phyloP scores from a whole-genome alignment of 495 filamentous ascomycete genomes.

The Penicillium ucsense region DNA sequence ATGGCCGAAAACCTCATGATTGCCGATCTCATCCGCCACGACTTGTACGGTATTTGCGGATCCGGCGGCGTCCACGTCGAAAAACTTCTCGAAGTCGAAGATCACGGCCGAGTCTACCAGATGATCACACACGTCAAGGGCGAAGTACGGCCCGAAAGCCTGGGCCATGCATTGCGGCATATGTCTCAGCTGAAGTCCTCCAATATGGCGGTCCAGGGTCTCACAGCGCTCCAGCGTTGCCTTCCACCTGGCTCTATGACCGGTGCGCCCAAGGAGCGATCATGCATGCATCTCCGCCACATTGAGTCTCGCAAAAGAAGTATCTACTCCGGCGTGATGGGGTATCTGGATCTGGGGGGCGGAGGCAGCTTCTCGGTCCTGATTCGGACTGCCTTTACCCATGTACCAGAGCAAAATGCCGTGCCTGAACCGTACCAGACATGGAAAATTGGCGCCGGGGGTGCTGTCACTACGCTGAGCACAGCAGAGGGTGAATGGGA shows the following conservation, averaged over 20 bases:
- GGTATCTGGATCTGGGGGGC: conserved; percentile 80
- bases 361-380: conserved; percentile 80
- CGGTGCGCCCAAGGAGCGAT: conserved; percentile 84
- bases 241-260: conserved; percentile 93
- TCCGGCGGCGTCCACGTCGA: conserved; percentile 53
- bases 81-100: conserved; percentile 75
- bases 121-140: conserved; percentile 84
- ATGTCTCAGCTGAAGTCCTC: conserved; percentile 25
- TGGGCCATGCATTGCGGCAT: conserved; percentile 26
- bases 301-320: conserved; percentile 62
- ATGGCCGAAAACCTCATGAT: conserved; percentile 98
- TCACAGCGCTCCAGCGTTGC: conserved; percentile 66
- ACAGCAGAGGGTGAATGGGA: conserved; percentile 71
- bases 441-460: conserved; percentile 83
- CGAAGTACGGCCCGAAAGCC: conserved; percentile 31
- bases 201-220: conserved; percentile 43
- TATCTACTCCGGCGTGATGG: conserved; percentile 80
- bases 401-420: conserved; percentile 31
- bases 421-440: conserved; percentile 42
- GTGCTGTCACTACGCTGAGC: conserved; percentile 76
- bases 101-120: conserved; percentile 80
- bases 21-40: conserved; percentile 86
- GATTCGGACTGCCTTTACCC: conserved; percentile 67
- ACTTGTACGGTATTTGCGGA: conserved; percentile 73
- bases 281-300: conserved; percentile 64